These are phyloP conservation scores for Trypanosoma melophagium DNA, from an alignment of 208 protist genomes.

Conservation along the genomic window DNA sequence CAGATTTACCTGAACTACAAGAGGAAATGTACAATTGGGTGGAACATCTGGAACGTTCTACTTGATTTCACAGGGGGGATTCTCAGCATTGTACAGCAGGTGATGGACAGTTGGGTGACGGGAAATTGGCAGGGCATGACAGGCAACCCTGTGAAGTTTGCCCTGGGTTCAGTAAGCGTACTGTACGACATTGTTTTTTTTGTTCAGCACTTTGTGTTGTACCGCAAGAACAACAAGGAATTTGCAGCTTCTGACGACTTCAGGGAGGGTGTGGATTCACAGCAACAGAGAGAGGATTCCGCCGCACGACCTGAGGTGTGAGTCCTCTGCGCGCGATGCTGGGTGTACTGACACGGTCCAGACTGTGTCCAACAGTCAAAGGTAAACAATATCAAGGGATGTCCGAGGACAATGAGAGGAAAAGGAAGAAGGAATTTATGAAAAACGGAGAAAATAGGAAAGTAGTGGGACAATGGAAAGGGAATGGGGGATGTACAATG, in stretches of 20 bases:
- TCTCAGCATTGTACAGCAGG: conserved; percentile 48
- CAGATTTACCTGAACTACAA: conserved; percentile 65
- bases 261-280: too few species aligned
- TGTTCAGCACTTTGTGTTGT: conserved; percentile 70
- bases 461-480: too few species aligned
- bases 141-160: conserved; percentile 67
- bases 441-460: too few species aligned
- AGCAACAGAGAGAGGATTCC: too few species aligned
- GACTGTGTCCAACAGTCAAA: too few species aligned
- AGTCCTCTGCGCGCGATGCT: too few species aligned
- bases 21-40: conserved; percentile 58
- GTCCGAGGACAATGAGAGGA: too few species aligned
- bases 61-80: conserved; percentile 64
- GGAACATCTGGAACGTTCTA: conserved; percentile 67
- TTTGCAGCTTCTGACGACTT: not conserved
- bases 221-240: conserved; percentile 42
- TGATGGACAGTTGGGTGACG: conserved; percentile 35
- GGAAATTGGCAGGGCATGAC: conserved; percentile 49
- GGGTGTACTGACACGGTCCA: too few species aligned
- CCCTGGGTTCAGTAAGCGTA: conserved; percentile 56
- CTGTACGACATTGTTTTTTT: conserved; percentile 69
- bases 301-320: too few species aligned
- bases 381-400: too few species aligned
- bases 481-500: too few species aligned
- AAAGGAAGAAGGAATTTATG: too few species aligned